Conservation (phyloP, 148 eudicot species). For the Rhododendron ovatum region DNA sequence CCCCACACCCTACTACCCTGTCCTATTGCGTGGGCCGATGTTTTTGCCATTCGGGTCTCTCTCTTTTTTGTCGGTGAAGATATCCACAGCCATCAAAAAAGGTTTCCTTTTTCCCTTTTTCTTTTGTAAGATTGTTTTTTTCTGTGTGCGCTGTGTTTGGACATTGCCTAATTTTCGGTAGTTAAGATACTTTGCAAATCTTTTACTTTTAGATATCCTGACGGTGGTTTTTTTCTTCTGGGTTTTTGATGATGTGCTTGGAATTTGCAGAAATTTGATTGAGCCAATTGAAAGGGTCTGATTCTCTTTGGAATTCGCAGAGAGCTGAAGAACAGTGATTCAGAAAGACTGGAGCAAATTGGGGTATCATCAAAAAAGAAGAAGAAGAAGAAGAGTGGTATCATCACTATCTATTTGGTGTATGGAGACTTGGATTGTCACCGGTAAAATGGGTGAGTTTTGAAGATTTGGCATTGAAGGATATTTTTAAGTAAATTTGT, state of each 20-base stretch:
- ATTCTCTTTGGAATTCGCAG: background rate
- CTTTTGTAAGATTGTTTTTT: background rate
- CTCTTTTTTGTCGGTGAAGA: constrained; percentile 25
- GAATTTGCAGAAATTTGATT: background rate
- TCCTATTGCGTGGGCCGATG: constrained; percentile 16
- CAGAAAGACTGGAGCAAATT: background rate
- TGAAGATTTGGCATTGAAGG: background rate
- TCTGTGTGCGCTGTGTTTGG: background rate
- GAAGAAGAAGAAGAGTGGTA: background rate
- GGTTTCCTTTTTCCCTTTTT: background rate
- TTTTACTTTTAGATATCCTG: background rate
- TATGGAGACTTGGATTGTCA: background rate
- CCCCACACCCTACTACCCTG: constrained; percentile 25
- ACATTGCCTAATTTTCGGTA: background rate
- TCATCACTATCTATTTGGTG: background rate
- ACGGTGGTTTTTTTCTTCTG: background rate
- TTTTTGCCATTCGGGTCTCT: constrained; percentile 26
- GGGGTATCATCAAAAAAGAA: background rate
- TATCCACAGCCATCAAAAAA: constrained; percentile 3
- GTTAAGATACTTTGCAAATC: background rate
- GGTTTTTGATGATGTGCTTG: constrained; percentile 7
- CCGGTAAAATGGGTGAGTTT: background rate
- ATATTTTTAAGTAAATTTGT: background rate
- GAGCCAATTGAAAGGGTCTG: background rate
- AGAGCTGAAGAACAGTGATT: constrained; percentile 14